A percentile compares a stretch with the other conserved stretches of the same genome.
Evolutionary conservation across 1,284 basidiomycete genomes (phyloP).

Genomic region (Tilletia setariae): DNA sequence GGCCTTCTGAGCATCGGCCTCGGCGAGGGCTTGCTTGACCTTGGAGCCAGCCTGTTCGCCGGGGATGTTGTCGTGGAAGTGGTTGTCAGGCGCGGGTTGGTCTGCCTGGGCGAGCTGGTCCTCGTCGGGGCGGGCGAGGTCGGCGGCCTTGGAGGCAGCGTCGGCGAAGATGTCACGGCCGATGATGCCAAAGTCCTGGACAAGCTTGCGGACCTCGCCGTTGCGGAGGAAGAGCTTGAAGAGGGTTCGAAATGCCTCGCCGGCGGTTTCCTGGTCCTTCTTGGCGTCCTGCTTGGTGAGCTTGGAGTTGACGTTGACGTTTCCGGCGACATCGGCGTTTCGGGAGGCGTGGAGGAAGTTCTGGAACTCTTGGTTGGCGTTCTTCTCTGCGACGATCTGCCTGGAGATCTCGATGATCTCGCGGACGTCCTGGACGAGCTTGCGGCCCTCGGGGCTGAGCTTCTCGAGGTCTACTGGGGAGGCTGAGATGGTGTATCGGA

Average conservation of each 20-base stretch:
- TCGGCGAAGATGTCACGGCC: constrained; percentile 76
- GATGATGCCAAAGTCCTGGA: constrained; percentile 46
- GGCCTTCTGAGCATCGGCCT: constrained; percentile 37
- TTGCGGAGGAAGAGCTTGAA: constrained; percentile 50
- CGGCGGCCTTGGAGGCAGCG: constrained; percentile 72
- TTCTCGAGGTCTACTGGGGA: constrained; percentile 42
- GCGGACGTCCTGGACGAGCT: constrained; percentile 46
- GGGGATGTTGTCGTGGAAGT: constrained; percentile 58
- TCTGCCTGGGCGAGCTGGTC: constrained; percentile 68
- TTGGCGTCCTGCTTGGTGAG: constrained; percentile 37
- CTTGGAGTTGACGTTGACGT: constrained; percentile 35
- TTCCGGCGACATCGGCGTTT: constrained; percentile 36
- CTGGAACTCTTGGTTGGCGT: constrained; percentile 46
- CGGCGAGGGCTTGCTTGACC: constrained; percentile 30
- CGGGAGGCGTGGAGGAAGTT: constrained; percentile 46
- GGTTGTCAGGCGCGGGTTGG: constrained; percentile 59
- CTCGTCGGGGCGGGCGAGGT: constrained; percentile 66
- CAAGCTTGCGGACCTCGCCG: constrained; percentile 45
- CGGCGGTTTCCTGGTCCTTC: constrained; percentile 47
- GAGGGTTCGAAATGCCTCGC: constrained; percentile 46
- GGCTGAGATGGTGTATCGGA: constrained; percentile 39
- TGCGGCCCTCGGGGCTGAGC: constrained; percentile 44
- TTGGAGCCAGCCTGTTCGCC: constrained; percentile 47
- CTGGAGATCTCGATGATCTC: constrained; percentile 31
- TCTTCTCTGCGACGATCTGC: constrained; percentile 47